Evolutionary conservation across 306 rosid genomes (phyloP).

Genomic region (Delonix regia): DNA sequence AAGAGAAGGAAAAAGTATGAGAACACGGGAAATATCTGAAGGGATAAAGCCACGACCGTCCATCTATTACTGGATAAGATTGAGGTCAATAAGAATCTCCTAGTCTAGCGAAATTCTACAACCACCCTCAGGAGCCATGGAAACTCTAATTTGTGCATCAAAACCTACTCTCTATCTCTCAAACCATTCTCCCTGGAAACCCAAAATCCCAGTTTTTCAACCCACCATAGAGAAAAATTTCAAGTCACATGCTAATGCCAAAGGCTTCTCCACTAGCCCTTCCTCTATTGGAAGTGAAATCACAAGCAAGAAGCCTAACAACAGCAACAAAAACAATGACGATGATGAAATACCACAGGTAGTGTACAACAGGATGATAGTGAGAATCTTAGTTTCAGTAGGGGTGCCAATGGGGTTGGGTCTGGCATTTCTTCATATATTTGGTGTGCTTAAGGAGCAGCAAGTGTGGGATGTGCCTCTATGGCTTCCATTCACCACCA

Average conservation of each 20-base stretch:
- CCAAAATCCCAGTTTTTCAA: conserved; percentile 39
- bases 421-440: conserved; percentile 52
- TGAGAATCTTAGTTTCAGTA: conserved; percentile 63
- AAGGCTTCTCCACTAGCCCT: conserved; percentile 60
- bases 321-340: not conserved
- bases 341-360: conserved; percentile 61
- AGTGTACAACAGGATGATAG: conserved; percentile 62
- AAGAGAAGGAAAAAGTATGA: not conserved
- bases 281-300: conserved; percentile 17
- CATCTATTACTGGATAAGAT: conserved; percentile 65
- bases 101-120: not conserved
- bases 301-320: conserved; percentile 30
- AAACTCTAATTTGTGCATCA: conserved; percentile 51
- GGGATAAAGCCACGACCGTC: conserved; percentile 34
- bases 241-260: conserved; percentile 53
- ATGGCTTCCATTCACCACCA: conserved; percentile 76
- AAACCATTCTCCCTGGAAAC: conserved; percentile 52
- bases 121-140: conserved; percentile 49
- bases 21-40: conserved; percentile 37
- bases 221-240: conserved; percentile 30
- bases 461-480: conserved; percentile 59
- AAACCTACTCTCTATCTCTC: conserved; percentile 45
- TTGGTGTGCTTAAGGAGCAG: conserved; percentile 55
- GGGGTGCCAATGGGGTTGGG: conserved; percentile 77
- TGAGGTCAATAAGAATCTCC: conserved; percentile 33